Conservation (phyloP, 805 yeast species). For the Kodamaea lidongshanica region DNA sequence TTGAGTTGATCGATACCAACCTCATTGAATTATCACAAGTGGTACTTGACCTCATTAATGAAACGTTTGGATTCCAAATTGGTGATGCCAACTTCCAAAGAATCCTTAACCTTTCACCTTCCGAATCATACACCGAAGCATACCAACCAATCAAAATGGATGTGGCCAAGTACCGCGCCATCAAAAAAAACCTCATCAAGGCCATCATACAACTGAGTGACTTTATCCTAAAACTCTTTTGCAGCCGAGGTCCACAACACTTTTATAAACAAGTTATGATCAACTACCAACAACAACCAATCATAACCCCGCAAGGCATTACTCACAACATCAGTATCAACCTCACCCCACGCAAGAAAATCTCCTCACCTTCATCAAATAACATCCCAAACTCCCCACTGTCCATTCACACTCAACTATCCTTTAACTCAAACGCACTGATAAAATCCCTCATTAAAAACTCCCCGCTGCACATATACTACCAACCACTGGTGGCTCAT, state of each 20-base stretch:
- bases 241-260: conserved; percentile 25
- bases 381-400: background rate
- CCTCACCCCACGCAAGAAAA: conserved; percentile 5
- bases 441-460: too few species aligned
- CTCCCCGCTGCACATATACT: conserved; percentile 4
- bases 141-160: background rate
- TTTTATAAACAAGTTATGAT: conserved; percentile 13
- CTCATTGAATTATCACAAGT: conserved; percentile 25
- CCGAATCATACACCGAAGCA: too few species aligned
- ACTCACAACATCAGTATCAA: conserved; percentile 2
- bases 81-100: conserved; percentile 9
- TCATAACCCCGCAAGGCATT: conserved; percentile 2
- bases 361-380: conserved; percentile 3
- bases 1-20: conserved; percentile 35
- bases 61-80: conserved; percentile 9
- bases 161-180: conserved; percentile 9
- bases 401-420: background rate
- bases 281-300: conserved; percentile 1
- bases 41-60: conserved; percentile 20
- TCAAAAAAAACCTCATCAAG: conserved; percentile 22
- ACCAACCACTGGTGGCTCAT: conserved; percentile 1
- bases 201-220: conserved; percentile 25
- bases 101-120: too few species aligned
- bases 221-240: conserved; percentile 21
- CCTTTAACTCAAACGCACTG: conserved; percentile 4